These are phyloP conservation scores for Yueomyces sp. DNA, from an alignment of 805 yeast species.

Conservation along the genomic window DNA sequence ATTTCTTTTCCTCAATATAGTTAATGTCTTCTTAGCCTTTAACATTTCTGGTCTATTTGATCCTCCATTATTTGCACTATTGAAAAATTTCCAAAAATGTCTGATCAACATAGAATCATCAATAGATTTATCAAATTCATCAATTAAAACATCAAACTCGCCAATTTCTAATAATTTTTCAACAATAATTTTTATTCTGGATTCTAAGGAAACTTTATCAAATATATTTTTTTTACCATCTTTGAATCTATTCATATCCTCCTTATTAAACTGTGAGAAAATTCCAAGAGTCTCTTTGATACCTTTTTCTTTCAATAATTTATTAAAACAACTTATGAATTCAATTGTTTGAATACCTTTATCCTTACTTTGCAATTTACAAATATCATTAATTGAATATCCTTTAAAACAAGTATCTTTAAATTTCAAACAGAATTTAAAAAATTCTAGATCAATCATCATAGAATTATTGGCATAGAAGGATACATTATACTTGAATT, in stretches of 20 bases:
- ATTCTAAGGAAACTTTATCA: slow-evolving; percentile 5
- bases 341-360: not conserved
- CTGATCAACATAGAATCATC: slow-evolving; percentile 10
- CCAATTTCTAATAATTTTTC: slow-evolving; percentile 20
- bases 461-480: not conserved
- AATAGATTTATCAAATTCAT: slow-evolving; percentile 3
- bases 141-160: slow-evolving; percentile 16
- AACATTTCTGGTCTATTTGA: slow-evolving; percentile 27
- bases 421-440: slow-evolving; percentile 7
- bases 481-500: slow-evolving; percentile 4
- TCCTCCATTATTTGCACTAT: slow-evolving; percentile 30
- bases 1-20: slow-evolving; percentile 6
- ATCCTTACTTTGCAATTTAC: slow-evolving; percentile 10
- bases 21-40: slow-evolving; percentile 22
- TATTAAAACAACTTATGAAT: not conserved
- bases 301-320: not conserved
- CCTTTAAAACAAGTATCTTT: slow-evolving; percentile 6
- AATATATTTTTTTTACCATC: slow-evolving; percentile 5
- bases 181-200: slow-evolving; percentile 10
- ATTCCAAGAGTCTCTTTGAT: not conserved
- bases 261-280: not conserved
- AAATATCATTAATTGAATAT: slow-evolving; percentile 11
- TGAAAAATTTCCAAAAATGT: slow-evolving; percentile 31
- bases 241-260: slow-evolving; percentile 1
- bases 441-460: slow-evolving; percentile 2